phyloP scores from a whole-genome alignment of 495 filamentous ascomycete genomes.

The Pseudevernia furfuracea region DNA sequence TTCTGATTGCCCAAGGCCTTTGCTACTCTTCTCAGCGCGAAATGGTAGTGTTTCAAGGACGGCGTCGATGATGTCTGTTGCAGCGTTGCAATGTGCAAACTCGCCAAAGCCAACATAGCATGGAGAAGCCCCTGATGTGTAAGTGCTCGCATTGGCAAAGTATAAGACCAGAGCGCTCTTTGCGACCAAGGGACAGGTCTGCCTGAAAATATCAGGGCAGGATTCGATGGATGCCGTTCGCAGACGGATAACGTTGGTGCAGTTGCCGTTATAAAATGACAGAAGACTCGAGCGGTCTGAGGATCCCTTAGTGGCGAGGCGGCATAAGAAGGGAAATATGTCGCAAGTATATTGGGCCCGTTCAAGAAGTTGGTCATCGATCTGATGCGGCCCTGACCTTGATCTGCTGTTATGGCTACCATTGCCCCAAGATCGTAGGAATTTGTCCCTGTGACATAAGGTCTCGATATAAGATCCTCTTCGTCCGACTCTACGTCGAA shows the following conservation, averaged over 20 bases:
- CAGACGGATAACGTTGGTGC: slow-evolving; percentile 82
- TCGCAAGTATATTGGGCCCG: slow-evolving; percentile 63
- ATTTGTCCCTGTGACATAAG: slow-evolving; percentile 19
- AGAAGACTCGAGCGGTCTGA: slow-evolving; percentile 78
- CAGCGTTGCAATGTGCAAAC: slow-evolving; percentile 80
- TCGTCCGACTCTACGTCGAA: slow-evolving; percentile 64
- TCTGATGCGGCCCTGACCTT: slow-evolving; percentile 44
- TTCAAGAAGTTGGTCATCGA: slow-evolving; percentile 61
- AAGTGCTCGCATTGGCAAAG: slow-evolving; percentile 75
- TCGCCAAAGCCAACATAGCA: slow-evolving; percentile 80
- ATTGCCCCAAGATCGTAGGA: slow-evolving; percentile 38
- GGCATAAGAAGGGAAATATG: slow-evolving; percentile 64
- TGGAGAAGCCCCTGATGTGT: slow-evolving; percentile 80
- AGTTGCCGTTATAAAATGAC: slow-evolving; percentile 86
- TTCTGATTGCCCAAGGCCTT: slow-evolving; percentile 61
- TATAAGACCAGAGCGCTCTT: slow-evolving; percentile 82
- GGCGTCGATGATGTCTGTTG: slow-evolving; percentile 64
- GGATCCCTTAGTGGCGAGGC: slow-evolving; percentile 78
- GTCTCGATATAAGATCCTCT: slow-evolving; percentile 32
- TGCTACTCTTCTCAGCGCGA: slow-evolving; percentile 68
- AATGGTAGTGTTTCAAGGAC: slow-evolving; percentile 87
- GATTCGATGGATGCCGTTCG: slow-evolving; percentile 74
- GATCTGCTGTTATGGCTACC: slow-evolving; percentile 41
- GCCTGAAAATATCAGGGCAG: slow-evolving; percentile 61
- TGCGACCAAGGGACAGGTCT: slow-evolving; percentile 56